Base-by-base conservation (phyloP, 164 flowering plant species). In the Kalanchoe fedtschenkoi region DNA sequence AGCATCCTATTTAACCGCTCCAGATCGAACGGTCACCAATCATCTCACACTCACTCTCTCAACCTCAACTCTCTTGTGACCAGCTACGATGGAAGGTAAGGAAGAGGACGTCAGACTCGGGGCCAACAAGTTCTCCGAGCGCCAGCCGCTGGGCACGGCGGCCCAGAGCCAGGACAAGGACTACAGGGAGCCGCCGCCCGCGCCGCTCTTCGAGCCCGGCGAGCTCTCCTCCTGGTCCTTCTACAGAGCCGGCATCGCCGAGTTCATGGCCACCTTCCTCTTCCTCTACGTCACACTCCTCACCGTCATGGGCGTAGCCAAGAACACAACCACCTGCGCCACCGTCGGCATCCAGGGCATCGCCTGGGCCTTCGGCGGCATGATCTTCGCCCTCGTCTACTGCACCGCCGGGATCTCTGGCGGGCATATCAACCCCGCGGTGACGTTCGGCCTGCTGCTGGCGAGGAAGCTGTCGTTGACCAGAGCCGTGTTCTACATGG, bases 91-190 rank as follows among this genome's bases (percentile, higher is more conserved):
- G 83, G 80, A 79, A 69, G 83, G 74, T 9, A 79, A 70, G 44
- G 83, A 79, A 62, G 78, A 76, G 65, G 83, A 79, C 65, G 83
- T 79, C 5, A 66, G 70, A 22, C 4, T 76, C 43, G 83, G 83
- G 62, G 83, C 83, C 5, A 79, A 72, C 77, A 77, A 75, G 68
- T 79, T 57, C 71, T 10, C 71, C 1, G 80, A 79, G 74, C 64
- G 78, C 63, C 80, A 77, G 64, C 83, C 83, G 24, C 71, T 79
- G 30, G 83, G 83, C 13, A 79, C 78, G 63, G 62, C 80, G 32
- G 80, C 83, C 19, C 80, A 42, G 16, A 21, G 21, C 14, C 60
- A 28, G 10, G 22, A 55, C n/a, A 55, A 46, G 53, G 53, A 46
- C 53, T 46, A 46, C 28, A 46, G 21, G 24, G 53, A 46, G 26